phyloP scores from a whole-genome alignment of 805 yeast species.

The Hanseniaspora pseudoguilliermondii region DNA sequence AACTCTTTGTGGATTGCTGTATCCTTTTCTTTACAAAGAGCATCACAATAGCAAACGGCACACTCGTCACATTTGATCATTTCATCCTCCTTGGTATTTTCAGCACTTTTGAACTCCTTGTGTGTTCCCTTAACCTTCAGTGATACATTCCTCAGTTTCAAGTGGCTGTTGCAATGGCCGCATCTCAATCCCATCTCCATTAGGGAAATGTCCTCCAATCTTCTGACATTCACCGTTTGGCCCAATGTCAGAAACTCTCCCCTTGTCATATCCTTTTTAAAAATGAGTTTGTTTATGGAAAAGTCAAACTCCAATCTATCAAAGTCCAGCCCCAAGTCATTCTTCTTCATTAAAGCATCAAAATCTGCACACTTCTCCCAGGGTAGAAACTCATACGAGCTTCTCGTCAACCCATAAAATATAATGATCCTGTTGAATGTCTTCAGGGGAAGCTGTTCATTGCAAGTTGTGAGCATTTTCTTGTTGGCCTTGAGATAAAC shows the following conservation, averaged over 20 bases:
- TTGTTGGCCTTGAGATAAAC: background rate
- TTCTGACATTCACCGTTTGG: background rate
- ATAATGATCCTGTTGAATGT: background rate
- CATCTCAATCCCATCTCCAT: conserved; percentile 9
- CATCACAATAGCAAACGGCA: conserved; percentile 58
- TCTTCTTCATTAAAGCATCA: background rate
- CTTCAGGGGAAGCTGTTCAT: background rate
- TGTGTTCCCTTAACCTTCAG: background rate
- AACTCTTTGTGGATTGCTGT: conserved; percentile 42
- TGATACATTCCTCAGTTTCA: conserved; percentile 5
- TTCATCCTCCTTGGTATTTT: background rate
- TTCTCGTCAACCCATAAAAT: background rate
- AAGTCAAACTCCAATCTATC: background rate
- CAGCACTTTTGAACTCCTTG: background rate
- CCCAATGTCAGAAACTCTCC: background rate
- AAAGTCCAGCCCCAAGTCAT: background rate
- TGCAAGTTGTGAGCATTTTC: background rate
- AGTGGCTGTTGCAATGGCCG: background rate
- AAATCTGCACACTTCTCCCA: background rate
- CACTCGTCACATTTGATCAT: conserved; percentile 56
- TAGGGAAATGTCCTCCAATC: conserved; percentile 3
- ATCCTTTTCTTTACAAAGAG: conserved; percentile 38
- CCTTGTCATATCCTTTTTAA: background rate
- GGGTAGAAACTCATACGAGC: background rate
- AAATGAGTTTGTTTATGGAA: background rate